Evolutionary conservation across 352 stramenopile species (phyloP).

Genomic region (Phytophthora citrophthora): DNA sequence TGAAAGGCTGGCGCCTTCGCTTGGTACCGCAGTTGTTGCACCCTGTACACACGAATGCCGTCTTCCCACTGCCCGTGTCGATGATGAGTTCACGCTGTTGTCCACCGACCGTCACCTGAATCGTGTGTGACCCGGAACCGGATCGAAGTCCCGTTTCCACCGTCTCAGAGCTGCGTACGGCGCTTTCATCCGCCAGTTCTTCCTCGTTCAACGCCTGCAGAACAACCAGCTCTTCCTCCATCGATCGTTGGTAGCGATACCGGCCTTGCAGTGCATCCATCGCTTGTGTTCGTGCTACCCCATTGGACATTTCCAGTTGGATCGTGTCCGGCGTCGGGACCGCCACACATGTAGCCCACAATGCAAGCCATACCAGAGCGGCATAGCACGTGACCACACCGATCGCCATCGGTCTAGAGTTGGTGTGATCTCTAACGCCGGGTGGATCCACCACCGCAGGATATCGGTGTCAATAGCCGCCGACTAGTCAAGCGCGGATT

Average conservation of each 20-base stretch:
- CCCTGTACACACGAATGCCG: slow-evolving; percentile 94
- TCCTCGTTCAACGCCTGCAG: slow-evolving; percentile 3
- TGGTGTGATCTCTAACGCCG: not conserved
- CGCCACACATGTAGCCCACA: slow-evolving; percentile 7
- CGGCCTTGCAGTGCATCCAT: slow-evolving; percentile 17
- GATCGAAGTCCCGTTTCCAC: slow-evolving; percentile 51
- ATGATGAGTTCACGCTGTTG: slow-evolving; percentile 92
- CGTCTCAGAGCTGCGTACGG: slow-evolving; percentile 1
- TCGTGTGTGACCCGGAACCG: slow-evolving; percentile 77
- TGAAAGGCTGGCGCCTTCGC: slow-evolving; percentile 86
- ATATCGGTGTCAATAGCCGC: slow-evolving; percentile 18
- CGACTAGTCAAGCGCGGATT: slow-evolving; percentile 20
- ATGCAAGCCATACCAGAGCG: slow-evolving; percentile 17
- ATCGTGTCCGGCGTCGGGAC: slow-evolving; percentile 25
- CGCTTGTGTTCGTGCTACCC: slow-evolving; percentile 22
- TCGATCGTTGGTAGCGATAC: slow-evolving; percentile 22
- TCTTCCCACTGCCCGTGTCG: slow-evolving; percentile 96
- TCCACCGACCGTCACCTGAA: slow-evolving; percentile 65
- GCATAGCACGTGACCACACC: slow-evolving; percentile 13
- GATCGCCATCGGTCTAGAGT: slow-evolving; percentile 11
- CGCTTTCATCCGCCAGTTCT: not conserved
- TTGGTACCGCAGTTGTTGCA: slow-evolving; percentile 89
- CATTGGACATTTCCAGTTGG: slow-evolving; percentile 54
- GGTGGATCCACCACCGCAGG: slow-evolving; percentile 15
- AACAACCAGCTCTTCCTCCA: slow-evolving; percentile 14